These are phyloP conservation scores for Ogataea ramenticola DNA, from an alignment of 805 yeast genomes.

Conservation along the genomic window DNA sequence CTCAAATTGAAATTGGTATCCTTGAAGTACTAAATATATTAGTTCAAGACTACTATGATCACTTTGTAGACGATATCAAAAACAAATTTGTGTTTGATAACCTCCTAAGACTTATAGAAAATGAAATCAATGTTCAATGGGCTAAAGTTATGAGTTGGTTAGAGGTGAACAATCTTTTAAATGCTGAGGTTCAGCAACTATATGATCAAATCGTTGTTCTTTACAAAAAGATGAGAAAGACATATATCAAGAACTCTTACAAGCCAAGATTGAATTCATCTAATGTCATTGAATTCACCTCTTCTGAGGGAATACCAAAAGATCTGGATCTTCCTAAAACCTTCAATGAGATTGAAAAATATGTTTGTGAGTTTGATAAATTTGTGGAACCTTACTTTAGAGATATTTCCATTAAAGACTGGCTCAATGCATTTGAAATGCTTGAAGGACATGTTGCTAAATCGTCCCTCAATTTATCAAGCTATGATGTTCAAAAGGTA, in stretches of 20 bases:
- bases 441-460: conserved; percentile 63
- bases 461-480: conserved; percentile 49
- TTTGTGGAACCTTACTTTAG: conserved; percentile 51
- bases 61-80: conserved; percentile 61
- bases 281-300: conserved; percentile 31
- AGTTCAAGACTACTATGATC: conserved; percentile 64
- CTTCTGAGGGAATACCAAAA: conserved; percentile 34
- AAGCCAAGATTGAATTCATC: conserved; percentile 45
- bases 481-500: conserved; percentile 36
- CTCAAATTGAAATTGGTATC: conserved; percentile 76
- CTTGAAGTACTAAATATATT: conserved; percentile 69
- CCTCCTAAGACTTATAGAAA: conserved; percentile 58
- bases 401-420: conserved; percentile 58
- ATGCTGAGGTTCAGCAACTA: conserved; percentile 14
- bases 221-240: conserved; percentile 60
- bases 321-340: conserved; percentile 26
- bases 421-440: conserved; percentile 70
- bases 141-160: conserved; percentile 26
- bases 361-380: conserved; percentile 57
- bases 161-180: conserved; percentile 13
- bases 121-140: conserved; percentile 52
- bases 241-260: conserved; percentile 63
- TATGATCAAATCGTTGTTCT: conserved; percentile 28
- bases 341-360: conserved; percentile 45
- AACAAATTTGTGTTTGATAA: conserved; percentile 57